These are phyloP conservation scores for Triangularia setosa DNA, from an alignment of 2,329 filamentous ascomycete genomes.

Conservation along the genomic window DNA sequence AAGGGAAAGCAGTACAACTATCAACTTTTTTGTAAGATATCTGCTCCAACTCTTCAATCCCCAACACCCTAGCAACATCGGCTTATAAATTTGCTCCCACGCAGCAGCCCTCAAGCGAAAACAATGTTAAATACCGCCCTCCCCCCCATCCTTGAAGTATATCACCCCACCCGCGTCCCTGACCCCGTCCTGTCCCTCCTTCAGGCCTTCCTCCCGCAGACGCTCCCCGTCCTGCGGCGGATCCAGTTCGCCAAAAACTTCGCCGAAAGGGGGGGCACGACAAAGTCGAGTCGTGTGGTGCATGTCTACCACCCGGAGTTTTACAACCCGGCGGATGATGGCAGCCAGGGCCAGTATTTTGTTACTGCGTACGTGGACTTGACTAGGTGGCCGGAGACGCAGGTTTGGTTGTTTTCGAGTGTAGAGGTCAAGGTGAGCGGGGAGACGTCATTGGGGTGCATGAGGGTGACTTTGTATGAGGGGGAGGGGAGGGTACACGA, in stretches of 20 bases:
- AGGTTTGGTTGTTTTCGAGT: constrained; percentile 59
- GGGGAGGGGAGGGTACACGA: constrained; percentile 28
- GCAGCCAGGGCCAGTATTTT: constrained; percentile 34
- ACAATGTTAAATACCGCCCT: not conserved
- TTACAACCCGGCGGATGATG: too few species aligned
- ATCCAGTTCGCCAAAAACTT: constrained; percentile 52
- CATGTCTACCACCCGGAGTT: constrained; percentile 30
- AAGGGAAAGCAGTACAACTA: too few species aligned
- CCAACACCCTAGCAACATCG: too few species aligned
- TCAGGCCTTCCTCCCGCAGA: constrained; percentile 49
- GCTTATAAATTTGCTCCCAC: too few species aligned
- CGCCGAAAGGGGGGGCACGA: constrained; percentile 28
- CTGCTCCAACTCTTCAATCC: too few species aligned
- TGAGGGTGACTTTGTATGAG: not conserved
- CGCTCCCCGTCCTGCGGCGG: constrained; percentile 59
- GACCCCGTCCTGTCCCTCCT: constrained; percentile 45
- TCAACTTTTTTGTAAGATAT: too few species aligned
- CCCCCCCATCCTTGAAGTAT: constrained; percentile 9
- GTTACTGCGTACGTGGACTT: constrained; percentile 60
- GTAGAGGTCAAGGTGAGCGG: constrained; percentile 37
- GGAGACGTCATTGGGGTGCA: not conserved
- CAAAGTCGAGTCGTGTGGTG: constrained; percentile 42
- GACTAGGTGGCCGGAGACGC: constrained; percentile 57
- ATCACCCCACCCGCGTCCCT: constrained; percentile 19
- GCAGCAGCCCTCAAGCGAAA: too few species aligned